These are phyloP conservation scores for Aspergillus fischeri DNA, from an alignment of 2,329 filamentous ascomycete genomes.

Conservation along the genomic window DNA sequence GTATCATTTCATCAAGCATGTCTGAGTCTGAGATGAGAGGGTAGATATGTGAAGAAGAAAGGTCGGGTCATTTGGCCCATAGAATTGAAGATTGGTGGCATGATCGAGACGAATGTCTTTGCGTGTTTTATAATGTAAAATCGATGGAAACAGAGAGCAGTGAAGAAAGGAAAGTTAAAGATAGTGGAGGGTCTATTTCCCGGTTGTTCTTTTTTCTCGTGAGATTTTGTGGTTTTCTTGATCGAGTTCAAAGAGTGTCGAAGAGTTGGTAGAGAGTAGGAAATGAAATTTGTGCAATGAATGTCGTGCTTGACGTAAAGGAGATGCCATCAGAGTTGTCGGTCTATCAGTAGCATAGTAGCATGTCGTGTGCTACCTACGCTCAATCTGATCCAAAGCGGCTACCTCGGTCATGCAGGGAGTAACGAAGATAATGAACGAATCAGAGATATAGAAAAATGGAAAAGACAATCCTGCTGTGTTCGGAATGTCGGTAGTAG, in stretches of 20 bases:
- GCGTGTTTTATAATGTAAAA: background rate
- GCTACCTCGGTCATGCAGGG: background rate
- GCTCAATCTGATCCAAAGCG: background rate
- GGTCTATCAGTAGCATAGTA: background rate
- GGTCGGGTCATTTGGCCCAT: background rate
- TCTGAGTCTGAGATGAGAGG: background rate
- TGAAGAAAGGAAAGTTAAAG: conserved; percentile 2
- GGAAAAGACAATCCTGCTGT: background rate
- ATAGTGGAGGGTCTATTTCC: background rate
- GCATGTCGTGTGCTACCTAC: background rate
- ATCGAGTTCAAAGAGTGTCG: background rate
- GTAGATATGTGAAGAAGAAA: background rate
- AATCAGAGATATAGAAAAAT: background rate
- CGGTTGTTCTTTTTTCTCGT: background rate
- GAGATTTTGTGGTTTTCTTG: background rate
- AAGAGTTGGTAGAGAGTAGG: background rate
- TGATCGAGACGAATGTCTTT: background rate
- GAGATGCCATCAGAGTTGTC: background rate
- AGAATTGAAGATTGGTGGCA: background rate
- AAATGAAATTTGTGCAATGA: background rate
- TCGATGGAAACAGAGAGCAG: background rate
- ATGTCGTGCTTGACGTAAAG: background rate
- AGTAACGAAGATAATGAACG: background rate
- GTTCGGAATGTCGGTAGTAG: background rate
- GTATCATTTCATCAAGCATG: background rate